Percentiles rank a stretch among this genome's conserved stretches.
Evolutionary conservation across 2,329 filamentous ascomycete species (phyloP).

Genomic region (Calonectria crousiana): DNA sequence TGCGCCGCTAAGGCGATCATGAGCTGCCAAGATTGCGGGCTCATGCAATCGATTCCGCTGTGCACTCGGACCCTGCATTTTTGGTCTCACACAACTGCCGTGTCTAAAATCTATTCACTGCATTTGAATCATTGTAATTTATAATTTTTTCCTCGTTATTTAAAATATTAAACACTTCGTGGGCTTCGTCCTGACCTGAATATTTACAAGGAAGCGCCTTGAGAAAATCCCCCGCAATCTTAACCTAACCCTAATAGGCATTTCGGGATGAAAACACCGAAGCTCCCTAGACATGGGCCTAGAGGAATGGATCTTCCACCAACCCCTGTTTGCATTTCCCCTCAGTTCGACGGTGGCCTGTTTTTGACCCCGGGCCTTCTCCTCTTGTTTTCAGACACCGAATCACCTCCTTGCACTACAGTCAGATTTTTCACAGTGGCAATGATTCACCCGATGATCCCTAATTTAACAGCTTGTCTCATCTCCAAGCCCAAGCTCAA

Average conservation of each 20-base stretch:
- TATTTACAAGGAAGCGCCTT: background rate
- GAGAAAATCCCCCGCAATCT: background rate
- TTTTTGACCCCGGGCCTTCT: background rate
- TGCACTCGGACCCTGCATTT: background rate
- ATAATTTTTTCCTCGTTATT: background rate
- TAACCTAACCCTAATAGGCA: background rate
- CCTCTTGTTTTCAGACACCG: background rate
- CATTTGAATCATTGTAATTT: background rate
- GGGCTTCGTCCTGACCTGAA: background rate
- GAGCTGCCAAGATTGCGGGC: background rate
- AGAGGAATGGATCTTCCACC: background rate
- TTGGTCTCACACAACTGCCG: background rate
- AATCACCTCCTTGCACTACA: background rate
- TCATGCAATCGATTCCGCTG: background rate
- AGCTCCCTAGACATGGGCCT: background rate
- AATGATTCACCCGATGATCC: background rate
- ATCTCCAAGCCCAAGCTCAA: conserved; percentile 27
- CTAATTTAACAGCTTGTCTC: background rate
- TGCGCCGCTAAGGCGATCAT: background rate
- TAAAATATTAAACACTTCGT: background rate
- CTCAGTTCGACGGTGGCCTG: background rate
- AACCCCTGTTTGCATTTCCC: background rate
- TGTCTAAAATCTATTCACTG: background rate
- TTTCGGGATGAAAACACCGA: background rate
- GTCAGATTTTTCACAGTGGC: background rate